Evolutionary conservation across 208 protist genomes (phyloP), one percentile per base, ranked within the genome.

Genomic region (Wallacemonas sp.): DNA sequence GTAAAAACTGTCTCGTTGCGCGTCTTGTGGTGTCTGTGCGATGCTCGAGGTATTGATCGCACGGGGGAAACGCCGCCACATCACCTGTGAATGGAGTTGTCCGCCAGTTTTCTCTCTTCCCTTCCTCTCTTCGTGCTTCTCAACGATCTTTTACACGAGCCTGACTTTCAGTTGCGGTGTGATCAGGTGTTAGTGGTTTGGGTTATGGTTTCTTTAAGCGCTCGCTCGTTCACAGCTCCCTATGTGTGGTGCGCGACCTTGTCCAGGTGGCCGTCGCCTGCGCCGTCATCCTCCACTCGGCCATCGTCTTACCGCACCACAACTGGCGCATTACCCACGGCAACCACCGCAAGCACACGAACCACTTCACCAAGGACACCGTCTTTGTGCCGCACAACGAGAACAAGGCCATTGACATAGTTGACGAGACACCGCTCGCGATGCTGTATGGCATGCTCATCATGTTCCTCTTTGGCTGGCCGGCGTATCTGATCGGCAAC

Each of bases 341-440:
- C 54, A 93, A 84, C 46, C 97, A 98, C 72, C 97, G 98, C 89
- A 87, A 94, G 49, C 84, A 96, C 87, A 98, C 97, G n/a, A 97
- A 97, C 76, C 83, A 98, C 80, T 79, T 98, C 46, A 89, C 76
- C 10, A 91, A 95, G 63, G 94, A 97, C 66, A 93, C 86, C 42
- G 84, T 93, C 18, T 97, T 95, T 72, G 75, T 94, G 14, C 90
- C 90, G 25, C 50, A 57, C n/a, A 87, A 85, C 67, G 65, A 85
- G 61, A 71, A 62, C 50, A 79, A 77, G 41, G 71, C 91, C 18
- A 77, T 88, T 29, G 81, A 88, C 48, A 48, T 87, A 1, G 67
- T 84, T 14, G 84, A 92, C 70, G 85, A 93, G 69, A 79, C 83
- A 4, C 86, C 87, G 12, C 31, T 93, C 16, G 77, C 68, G 38